Evolutionary conservation across 1,139 yeast species (phyloP).

Genomic region (Blastobotrys petasosporus): DNA sequence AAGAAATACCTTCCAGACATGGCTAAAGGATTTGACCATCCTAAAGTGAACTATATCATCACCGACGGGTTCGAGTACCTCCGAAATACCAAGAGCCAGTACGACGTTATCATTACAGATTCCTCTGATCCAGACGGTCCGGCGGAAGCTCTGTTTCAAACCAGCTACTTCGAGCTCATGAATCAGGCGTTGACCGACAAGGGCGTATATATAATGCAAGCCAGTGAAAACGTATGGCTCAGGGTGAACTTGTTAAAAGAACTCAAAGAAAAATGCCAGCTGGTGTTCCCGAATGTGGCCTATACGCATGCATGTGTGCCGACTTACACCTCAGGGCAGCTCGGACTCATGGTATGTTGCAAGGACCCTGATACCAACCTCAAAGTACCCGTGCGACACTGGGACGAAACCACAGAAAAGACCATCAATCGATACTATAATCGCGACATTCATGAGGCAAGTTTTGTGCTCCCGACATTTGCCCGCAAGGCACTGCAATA

Average conservation of each 20-base stretch:
- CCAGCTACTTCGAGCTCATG: conserved; percentile 76
- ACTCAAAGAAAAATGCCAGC: conserved; percentile 66
- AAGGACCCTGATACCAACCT: conserved; percentile 63
- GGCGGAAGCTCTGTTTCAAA: conserved; percentile 82
- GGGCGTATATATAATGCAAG: conserved; percentile 89
- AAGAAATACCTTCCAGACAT: conserved; percentile 80
- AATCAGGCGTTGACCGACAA: conserved; percentile 68
- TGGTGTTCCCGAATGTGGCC: conserved; percentile 82
- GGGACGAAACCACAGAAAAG: conserved; percentile 57
- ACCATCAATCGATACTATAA: conserved; percentile 73
- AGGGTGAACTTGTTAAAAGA: conserved; percentile 73
- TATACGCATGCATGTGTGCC: conserved; percentile 88
- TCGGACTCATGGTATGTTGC: conserved; percentile 89
- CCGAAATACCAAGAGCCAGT: conserved; percentile 61
- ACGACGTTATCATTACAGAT: conserved; percentile 89
- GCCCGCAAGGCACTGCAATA: conserved; percentile 36
- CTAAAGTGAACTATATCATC: conserved; percentile 74
- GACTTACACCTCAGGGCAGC: conserved; percentile 89
- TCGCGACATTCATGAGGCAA: conserved; percentile 70
- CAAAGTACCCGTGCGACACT: conserved; percentile 59
- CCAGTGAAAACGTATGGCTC: conserved; percentile 80
- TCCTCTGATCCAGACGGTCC: conserved; percentile 98
- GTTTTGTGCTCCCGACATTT: conserved; percentile 85
- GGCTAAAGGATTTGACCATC: conserved; percentile 73
- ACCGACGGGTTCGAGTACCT: conserved; percentile 92